These are phyloP conservation scores for Coccinonectria pachysandricola DNA, from an alignment of 2,329 filamentous ascomycete genomes.

Conservation along the genomic window DNA sequence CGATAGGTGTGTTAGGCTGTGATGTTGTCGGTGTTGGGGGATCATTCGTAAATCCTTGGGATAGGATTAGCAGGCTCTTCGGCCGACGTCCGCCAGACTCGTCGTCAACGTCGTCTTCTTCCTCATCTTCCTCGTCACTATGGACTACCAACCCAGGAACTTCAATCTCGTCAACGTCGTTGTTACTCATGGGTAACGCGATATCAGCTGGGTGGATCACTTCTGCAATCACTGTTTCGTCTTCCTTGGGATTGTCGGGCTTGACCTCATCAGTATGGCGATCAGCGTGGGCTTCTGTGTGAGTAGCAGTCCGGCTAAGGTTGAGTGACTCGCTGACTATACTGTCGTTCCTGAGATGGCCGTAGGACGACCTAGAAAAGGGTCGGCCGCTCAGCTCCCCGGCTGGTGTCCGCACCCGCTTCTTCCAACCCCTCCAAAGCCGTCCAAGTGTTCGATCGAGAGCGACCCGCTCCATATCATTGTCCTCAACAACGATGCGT, in stretches of 20 bases:
- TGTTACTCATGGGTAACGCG: slow-evolving; percentile 55
- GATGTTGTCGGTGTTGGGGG: slow-evolving; percentile 24
- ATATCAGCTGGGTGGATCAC: slow-evolving; percentile 33
- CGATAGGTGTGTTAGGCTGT: slow-evolving; percentile 25
- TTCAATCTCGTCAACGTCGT: slow-evolving; percentile 72
- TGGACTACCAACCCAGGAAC: slow-evolving; percentile 56
- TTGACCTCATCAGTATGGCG: slow-evolving; percentile 15
- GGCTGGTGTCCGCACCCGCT: slow-evolving; percentile 56
- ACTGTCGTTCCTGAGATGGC: slow-evolving; percentile 24
- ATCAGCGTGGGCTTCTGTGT: too few relatives aligned
- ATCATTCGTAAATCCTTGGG: slow-evolving; percentile 15
- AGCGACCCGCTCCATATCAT: slow-evolving; percentile 87
- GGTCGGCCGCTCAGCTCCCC: slow-evolving; percentile 37
- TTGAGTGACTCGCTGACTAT: slow-evolving; percentile 27
- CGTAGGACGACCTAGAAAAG: slow-evolving; percentile 36
- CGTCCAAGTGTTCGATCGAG: slow-evolving; percentile 80
- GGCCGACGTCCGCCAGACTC: slow-evolving; percentile 26
- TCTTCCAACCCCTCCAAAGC: slow-evolving; percentile 93
- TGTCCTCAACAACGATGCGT: slow-evolving; percentile 73
- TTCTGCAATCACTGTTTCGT: slow-evolving; percentile 13
- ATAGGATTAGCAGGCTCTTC: slow-evolving; percentile 30
- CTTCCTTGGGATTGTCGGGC: slow-evolving; percentile 6
- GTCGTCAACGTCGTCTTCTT: slow-evolving; percentile 26
- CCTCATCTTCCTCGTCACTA: slow-evolving; percentile 51
- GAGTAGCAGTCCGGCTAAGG: slow-evolving; percentile 19